Base-by-base conservation (phyloP, 352 stramenopile genomes). In the Phytophthora ohioensis region DNA sequence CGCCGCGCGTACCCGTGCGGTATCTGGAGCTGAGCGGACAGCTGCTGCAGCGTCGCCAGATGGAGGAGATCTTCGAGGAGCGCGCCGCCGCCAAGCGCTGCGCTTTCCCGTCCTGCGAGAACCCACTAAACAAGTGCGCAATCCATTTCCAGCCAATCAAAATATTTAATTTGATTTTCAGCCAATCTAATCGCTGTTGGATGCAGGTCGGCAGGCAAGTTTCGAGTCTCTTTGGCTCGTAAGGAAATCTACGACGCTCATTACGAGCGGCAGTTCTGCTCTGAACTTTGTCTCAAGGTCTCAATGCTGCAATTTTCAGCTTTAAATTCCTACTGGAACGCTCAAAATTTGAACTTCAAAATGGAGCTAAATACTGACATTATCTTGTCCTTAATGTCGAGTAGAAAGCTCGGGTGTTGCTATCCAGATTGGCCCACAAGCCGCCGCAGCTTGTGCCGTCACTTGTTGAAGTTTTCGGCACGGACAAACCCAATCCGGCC, bases 61-160 rank as follows among this genome's bases (percentile, higher is more conserved):
- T 94, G 67, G 82, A 94, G 66, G 88, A 86, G 5, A 83, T 96
- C 27, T 95, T 94, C 59, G 84, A 94, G 49, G 89, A 96, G 66
- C 89, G 89, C 43, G 70, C 82, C 1, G 78, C 89, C 36, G 85
- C 91, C 49, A 73, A 63, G 34, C 85, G 87, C 49, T 96, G 89
- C 56, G 89, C 76, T 11, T 91, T 93, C 52, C 89, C 89, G 21
- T 61, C 78, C n/a, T 96, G 89, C 54, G 73, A 71, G 59, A 90
- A 91, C 31, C 59, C 52, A 21, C 64, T 94, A 21, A 12, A 55
- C 35, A 75, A 79, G 88, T 91, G 53, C 57, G 84, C 12, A 34
- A 8, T 52, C 15, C 8, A 32, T 66, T 62, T 67, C 66, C 52
- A 53, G 15, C 69, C 61, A 69, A 60, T 67, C 32, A 64, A 4